Evolutionary conservation across 2,329 filamentous ascomycete genomes (phyloP).

Genomic region (Colletotrichum euphorbiae): DNA sequence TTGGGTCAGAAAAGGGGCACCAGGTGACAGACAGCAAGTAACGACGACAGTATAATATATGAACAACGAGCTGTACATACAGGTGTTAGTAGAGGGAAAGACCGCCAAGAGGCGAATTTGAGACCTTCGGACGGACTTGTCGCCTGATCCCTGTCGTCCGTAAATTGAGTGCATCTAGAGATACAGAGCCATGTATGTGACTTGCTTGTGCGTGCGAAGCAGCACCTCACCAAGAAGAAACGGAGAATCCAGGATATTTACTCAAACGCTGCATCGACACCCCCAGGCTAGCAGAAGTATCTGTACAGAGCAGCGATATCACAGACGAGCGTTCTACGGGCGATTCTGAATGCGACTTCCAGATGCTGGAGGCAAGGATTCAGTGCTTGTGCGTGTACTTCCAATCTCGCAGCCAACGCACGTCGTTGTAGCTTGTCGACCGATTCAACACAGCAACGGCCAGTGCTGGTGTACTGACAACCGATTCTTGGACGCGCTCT

Average conservation of each 20-base stretch:
- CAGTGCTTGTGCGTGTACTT: not conserved
- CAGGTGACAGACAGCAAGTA: no score
- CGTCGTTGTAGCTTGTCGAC: not conserved
- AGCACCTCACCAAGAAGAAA: conserved; percentile 14
- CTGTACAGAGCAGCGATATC: not conserved
- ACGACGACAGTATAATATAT: not conserved
- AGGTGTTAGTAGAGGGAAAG: not conserved
- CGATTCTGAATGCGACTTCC: conserved; percentile 12
- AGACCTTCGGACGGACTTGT: conserved; percentile 5
- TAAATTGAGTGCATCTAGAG: not conserved
- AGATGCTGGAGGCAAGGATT: not conserved
- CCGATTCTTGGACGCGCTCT: no score
- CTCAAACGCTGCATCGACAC: not conserved
- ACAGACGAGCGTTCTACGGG: not conserved
- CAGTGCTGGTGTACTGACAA: no score
- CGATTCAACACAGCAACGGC: not conserved
- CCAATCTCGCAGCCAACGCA: not conserved
- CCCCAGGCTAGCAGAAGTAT: not conserved
- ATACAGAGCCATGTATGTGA: no score
- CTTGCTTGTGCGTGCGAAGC: no score
- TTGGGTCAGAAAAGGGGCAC: not conserved
- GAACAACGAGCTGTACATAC: no score
- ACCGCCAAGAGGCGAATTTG: not conserved
- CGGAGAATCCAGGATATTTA: conserved; percentile 14
- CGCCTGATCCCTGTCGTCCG: conserved; percentile 18